Evolutionary conservation across 2,329 filamentous ascomycete species (phyloP).

Genomic region (Hyphodiscus sp.): DNA sequence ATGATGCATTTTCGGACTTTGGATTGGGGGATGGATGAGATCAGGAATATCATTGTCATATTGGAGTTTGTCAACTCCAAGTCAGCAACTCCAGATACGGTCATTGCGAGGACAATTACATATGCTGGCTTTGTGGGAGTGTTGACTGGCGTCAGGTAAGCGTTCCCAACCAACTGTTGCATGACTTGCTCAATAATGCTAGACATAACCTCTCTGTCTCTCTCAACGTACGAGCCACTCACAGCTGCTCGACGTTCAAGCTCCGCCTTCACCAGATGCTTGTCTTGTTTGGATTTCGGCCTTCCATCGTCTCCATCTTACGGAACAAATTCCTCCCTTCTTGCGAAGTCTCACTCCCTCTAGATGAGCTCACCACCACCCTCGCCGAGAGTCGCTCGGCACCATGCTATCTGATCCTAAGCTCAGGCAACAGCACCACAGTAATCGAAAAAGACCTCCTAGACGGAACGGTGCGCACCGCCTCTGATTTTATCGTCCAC

Average conservation of each 20-base stretch:
- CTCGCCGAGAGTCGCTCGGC: constrained; percentile 39
- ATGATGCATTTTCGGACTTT: constrained; percentile 50
- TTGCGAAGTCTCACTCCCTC: constrained; percentile 3
- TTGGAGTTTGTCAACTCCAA: constrained; percentile 34
- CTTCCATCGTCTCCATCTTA: constrained; percentile 46
- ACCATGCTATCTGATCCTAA: constrained; percentile 51
- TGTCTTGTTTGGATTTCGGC: constrained; percentile 46
- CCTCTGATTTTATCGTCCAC: constrained; percentile 44
- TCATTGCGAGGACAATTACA: constrained; percentile 41
- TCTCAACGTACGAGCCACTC: constrained; percentile 44
- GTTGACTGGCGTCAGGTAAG: constrained; percentile 42
- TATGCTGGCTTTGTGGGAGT: constrained; percentile 47
- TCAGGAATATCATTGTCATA: constrained; percentile 34
- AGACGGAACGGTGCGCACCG: constrained; percentile 38
- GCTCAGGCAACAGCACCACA: constrained; percentile 40
- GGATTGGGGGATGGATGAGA: constrained; percentile 39
- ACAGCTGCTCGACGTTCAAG: constrained; percentile 36
- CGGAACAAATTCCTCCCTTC: constrained; percentile 30
- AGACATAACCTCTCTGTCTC: constrained; percentile 39
- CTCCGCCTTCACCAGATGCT: constrained; percentile 43
- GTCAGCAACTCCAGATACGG: constrained; percentile 26
- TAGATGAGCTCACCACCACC: constrained; percentile 14
- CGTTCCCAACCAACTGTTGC: neutral
- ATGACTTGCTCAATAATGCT: neutral
- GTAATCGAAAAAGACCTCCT: constrained; percentile 51